Base-by-base conservation (phyloP, 306 rosid species). In the Lotus japonicus region DNA sequence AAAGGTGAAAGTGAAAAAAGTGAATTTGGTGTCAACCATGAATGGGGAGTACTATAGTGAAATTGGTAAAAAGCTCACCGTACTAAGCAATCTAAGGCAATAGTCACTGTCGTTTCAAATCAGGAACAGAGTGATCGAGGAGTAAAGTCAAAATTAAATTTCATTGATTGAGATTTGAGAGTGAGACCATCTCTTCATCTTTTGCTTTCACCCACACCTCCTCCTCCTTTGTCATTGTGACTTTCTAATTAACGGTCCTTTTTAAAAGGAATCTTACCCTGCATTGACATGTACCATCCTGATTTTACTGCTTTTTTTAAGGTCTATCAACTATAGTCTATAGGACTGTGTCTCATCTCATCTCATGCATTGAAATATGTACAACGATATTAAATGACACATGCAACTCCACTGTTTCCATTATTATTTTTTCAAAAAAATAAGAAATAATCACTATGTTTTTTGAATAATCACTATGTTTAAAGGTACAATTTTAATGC, bases 111-210 rank as follows among this genome's bases (percentile, higher is more conserved):
- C 42, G 73, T 41, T 82, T 55, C 28, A 38, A 74, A 56, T 74
- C 45, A 78, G 69, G 61, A 77, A 77, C 69, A 75, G 77, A 7
- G 54, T 0, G 17, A 16, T n/a, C n/a, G n/a, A n/a, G n/a, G 5
- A n/a, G 48, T 46, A 74, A 85, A 85, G 90, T 88, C 90, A 88
- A 85, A 76, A 36, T 62, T 16, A 38, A 50, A 31, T 31, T 31
- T 72, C 41, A 64, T 51, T 58, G 26, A 57, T 11, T 15, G 74
- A 67, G 31, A 2, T 3, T 59, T 42, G 31, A 11, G 44, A 65
- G 2, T 26, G 31, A 26, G 31, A 26, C 31, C 50, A 1, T 39
- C 16, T 7, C 28, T 14, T 62, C 44, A 19, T 42, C 63, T 45
- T 65, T 71, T 9, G 52, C 58, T 63, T 72, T 77, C 76, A 56